These are phyloP conservation scores for Xylaria telfairii DNA, from an alignment of 495 filamentous ascomycete genomes.

Conservation along the genomic window DNA sequence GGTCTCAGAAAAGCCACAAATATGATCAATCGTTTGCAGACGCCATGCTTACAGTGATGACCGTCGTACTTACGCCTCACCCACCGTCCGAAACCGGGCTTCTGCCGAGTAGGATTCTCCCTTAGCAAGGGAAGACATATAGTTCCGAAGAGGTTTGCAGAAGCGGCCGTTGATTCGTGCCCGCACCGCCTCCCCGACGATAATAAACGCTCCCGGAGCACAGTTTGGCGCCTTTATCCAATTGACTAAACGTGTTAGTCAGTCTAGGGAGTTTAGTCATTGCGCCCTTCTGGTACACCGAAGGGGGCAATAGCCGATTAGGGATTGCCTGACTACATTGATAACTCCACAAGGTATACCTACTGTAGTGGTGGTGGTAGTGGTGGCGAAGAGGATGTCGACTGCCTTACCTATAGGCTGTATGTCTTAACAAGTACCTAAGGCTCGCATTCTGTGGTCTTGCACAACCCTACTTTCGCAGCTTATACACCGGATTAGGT, in stretches of 20 bases:
- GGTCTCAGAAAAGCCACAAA: no score
- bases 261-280: neutral
- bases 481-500: neutral
- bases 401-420: neutral
- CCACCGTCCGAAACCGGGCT: neutral
- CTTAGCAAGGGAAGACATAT: neutral
- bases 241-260: slow-evolving; percentile 3
- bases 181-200: neutral
- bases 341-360: neutral
- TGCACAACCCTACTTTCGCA: neutral
- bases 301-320: neutral
- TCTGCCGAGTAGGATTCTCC: neutral
- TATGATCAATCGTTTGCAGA: neutral
- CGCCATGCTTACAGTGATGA: neutral
- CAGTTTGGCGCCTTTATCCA: neutral
- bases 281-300: neutral
- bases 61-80: neutral
- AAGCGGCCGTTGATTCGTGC: neutral
- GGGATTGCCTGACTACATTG: neutral
- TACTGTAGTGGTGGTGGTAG: no score
- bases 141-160: neutral
- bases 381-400: neutral
- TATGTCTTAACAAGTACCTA: neutral
- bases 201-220: neutral
- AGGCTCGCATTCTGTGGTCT: neutral